Percentiles rank a stretch among this genome's conserved stretches.
phyloP scores from a whole-genome alignment of 2,329 filamentous ascomycete species.

The Claviceps arundinis region DNA sequence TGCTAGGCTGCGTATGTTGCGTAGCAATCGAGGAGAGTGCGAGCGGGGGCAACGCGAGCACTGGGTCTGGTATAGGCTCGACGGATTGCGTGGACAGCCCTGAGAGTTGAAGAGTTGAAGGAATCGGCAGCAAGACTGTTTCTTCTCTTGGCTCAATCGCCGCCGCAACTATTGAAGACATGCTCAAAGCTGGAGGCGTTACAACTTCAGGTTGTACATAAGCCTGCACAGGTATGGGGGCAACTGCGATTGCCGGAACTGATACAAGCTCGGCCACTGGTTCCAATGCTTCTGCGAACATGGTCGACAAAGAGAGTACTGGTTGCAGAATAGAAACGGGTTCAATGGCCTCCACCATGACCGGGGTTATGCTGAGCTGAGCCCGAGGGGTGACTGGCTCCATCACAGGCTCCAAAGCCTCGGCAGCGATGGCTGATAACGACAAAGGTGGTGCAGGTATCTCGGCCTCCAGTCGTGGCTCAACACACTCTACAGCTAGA shows the following conservation, averaged over 20 bases:
- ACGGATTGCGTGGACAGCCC: constrained; percentile 22
- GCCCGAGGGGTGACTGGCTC: constrained; percentile 10
- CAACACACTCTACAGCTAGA: constrained; percentile 17
- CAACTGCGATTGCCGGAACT: neutral
- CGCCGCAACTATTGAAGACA: constrained; percentile 19
- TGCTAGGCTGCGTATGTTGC: constrained; percentile 17
- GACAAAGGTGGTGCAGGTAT: constrained; percentile 13
- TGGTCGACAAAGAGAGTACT: constrained; percentile 13
- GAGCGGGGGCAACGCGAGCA: constrained; percentile 13
- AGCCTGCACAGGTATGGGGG: constrained; percentile 1
- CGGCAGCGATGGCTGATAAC: constrained; percentile 18
- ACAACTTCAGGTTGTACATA: neutral
- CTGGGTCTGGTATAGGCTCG: constrained; percentile 19
- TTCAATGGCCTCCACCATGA: constrained; percentile 18
- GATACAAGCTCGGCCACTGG: constrained; percentile 15
- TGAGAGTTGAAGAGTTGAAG: constrained; percentile 20
- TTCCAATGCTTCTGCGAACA: constrained; percentile 14
- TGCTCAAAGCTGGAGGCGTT: constrained; percentile 11
- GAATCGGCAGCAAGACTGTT: constrained; percentile 9
- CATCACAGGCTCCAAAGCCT: constrained; percentile 22
- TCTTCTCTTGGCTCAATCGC: constrained; percentile 23
- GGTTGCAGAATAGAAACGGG: constrained; percentile 5
- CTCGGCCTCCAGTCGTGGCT: constrained; percentile 16
- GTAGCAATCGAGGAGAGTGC: constrained; percentile 18
- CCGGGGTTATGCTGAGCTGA: constrained; percentile 17